A percentile compares a stretch with the other conserved stretches of the same genome.
Evolutionary conservation across 345 rosid genomes (phyloP).

Genomic region (Eucalyptus cloeziana): DNA sequence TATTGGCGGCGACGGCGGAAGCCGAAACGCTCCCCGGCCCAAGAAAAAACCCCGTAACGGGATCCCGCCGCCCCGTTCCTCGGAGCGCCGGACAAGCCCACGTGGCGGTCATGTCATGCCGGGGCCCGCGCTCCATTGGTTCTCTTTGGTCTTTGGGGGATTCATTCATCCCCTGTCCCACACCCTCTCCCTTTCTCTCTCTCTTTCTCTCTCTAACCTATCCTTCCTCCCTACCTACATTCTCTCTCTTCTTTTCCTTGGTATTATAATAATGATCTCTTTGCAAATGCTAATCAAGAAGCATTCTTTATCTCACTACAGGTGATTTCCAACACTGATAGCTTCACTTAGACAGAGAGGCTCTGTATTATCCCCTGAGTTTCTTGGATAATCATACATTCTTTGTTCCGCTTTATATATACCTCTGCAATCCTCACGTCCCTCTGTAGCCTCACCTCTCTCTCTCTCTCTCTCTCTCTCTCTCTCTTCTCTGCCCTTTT

Average conservation of each 20-base stretch:
- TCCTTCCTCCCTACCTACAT: neutral
- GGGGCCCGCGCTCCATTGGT: constrained; percentile 20
- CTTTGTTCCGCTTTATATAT: neutral
- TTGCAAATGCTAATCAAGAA: neutral
- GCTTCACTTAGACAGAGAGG: neutral
- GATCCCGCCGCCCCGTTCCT: neutral
- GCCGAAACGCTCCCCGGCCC: neutral
- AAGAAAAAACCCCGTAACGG: neutral
- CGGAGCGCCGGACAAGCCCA: constrained; percentile 19
- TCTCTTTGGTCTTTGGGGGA: neutral
- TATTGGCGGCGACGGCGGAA: neutral
- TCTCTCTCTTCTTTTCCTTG: neutral
- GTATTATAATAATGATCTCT: neutral
- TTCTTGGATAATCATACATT: neutral
- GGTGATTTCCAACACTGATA: neutral
- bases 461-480: neutral
- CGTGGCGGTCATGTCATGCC: constrained; percentile 50
- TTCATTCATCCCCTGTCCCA: neutral
- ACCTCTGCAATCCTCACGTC: neutral
- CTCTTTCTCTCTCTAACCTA: neutral
- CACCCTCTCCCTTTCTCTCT: neutral
- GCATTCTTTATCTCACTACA: neutral
- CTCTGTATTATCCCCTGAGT: neutral
- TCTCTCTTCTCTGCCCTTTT: neutral
- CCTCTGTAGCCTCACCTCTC: neutral